phyloP scores from a whole-genome alignment of 768 basidiomycete species.

The Multifurca ochricompacta region DNA sequence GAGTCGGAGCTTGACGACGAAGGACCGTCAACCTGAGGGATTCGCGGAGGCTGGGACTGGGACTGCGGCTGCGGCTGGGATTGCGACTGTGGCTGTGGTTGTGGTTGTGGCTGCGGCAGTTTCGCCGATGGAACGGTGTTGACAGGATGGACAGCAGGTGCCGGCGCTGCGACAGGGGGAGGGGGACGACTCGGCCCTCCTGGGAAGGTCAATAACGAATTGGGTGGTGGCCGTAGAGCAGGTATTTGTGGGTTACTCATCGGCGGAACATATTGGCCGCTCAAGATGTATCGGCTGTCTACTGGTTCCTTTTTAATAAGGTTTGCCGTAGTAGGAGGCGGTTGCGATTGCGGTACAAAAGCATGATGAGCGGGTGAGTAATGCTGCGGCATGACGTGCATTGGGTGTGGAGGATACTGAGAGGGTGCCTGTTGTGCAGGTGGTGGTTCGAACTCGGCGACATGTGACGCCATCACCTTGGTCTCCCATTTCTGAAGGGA shows the following conservation, averaged over 20 bases:
- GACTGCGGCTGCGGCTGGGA: slow-evolving; percentile 9
- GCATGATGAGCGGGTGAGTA: slow-evolving; percentile 32
- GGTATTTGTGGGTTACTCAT: slow-evolving; percentile 61
- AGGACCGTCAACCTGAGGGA: slow-evolving; percentile 80
- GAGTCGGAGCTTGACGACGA: slow-evolving; percentile 60
- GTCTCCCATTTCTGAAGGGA: slow-evolving; percentile 83
- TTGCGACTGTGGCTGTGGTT: slow-evolving; percentile 15
- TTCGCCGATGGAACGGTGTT: slow-evolving; percentile 24
- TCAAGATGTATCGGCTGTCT: slow-evolving; percentile 61
- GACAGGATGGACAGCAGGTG: slow-evolving; percentile 37
- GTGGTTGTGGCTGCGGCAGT: slow-evolving; percentile 9
- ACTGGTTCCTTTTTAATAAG: slow-evolving; percentile 69
- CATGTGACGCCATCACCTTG: slow-evolving; percentile 89
- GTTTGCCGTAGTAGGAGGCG: slow-evolving; percentile 35
- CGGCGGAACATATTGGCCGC: slow-evolving; percentile 46
- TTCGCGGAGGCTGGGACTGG: slow-evolving; percentile 35
- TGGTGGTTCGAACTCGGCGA: slow-evolving; percentile 81
- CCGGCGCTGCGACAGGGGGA: slow-evolving; percentile 36
- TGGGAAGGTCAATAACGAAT: slow-evolving; percentile 15
- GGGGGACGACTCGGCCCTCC: slow-evolving; percentile 33
- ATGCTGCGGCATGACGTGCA: slow-evolving; percentile 38
- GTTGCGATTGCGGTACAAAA: slow-evolving; percentile 17
- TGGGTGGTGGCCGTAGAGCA: slow-evolving; percentile 22
- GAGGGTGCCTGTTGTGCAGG: slow-evolving; percentile 37
- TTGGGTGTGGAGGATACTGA: slow-evolving; percentile 50